These are phyloP conservation scores for Coniochaeta hoffmannii DNA, from an alignment of 2,329 filamentous ascomycete genomes.

Conservation along the genomic window DNA sequence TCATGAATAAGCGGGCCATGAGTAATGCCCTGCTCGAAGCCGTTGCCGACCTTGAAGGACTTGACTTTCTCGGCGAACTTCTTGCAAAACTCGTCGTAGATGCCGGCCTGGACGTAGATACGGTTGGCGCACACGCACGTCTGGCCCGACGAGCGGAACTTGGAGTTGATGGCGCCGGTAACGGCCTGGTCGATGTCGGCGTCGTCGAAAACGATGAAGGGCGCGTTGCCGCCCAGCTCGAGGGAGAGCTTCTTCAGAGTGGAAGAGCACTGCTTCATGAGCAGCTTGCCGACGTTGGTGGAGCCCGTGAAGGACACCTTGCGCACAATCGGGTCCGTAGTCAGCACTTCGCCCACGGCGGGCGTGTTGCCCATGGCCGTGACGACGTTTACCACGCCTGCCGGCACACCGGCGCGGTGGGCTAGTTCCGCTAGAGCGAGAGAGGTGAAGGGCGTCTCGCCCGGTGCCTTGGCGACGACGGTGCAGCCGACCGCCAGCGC, in stretches of 20 bases:
- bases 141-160: constrained; percentile 92
- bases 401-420: constrained; percentile 79
- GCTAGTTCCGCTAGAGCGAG: constrained; percentile 83
- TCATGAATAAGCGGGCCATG: constrained; percentile 83
- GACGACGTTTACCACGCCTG: constrained; percentile 85
- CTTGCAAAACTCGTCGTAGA: constrained; percentile 68
- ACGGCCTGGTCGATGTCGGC: constrained; percentile 83
- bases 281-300: constrained; percentile 58
- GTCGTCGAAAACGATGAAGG: constrained; percentile 96
- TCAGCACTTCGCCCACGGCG: constrained; percentile 69
- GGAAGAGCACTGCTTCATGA: constrained; percentile 83
- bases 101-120: constrained; percentile 68
- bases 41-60: constrained; percentile 67
- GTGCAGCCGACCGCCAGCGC: constrained; percentile 92
- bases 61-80: constrained; percentile 67
- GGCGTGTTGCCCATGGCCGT: constrained; percentile 74
- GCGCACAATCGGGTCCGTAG: constrained; percentile 66
- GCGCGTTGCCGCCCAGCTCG: constrained; percentile 90
- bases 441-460: constrained; percentile 86
- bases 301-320: constrained; percentile 95
- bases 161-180: constrained; percentile 72
- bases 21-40: constrained; percentile 62
- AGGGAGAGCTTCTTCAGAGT: constrained; percentile 81
- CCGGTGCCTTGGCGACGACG: constrained; percentile 83
- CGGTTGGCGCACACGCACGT: constrained; percentile 90